These are phyloP conservation scores for Nigrospora osmanthi DNA, from an alignment of 2,329 filamentous ascomycete species.

Conservation along the genomic window DNA sequence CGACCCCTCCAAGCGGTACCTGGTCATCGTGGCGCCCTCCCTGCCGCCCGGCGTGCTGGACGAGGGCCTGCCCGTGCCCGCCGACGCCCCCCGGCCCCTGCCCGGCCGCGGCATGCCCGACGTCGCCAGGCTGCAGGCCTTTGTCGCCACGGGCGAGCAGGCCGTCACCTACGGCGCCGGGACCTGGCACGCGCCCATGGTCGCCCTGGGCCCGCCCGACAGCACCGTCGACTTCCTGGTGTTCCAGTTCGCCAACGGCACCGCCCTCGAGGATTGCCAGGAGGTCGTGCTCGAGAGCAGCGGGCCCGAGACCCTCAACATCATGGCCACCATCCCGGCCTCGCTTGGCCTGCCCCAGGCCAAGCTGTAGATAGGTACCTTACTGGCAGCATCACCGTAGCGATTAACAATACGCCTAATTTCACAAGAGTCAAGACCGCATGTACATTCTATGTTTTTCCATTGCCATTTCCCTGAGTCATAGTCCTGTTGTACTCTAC, in stretches of 20 bases:
- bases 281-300: conserved; percentile 43
- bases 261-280: conserved; percentile 80
- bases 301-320: conserved; percentile 19
- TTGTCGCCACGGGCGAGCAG: conserved; percentile 68
- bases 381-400: too few species aligned
- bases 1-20: conserved; percentile 47
- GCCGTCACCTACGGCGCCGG: conserved; percentile 88
- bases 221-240: conserved; percentile 77
- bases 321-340: conserved; percentile 15
- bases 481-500: too few species aligned
- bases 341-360: neutral
- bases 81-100: conserved; percentile 26
- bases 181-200: conserved; percentile 97
- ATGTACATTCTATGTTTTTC: too few species aligned
- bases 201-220: conserved; percentile 58
- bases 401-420: too few species aligned
- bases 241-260: conserved; percentile 80
- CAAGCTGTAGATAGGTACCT: neutral
- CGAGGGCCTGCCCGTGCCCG: conserved; percentile 30
- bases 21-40: conserved; percentile 85
- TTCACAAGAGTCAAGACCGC: too few species aligned
- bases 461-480: too few species aligned
- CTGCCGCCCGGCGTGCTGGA: conserved; percentile 36
- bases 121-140: conserved; percentile 61
- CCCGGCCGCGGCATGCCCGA: conserved; percentile 65